These are phyloP conservation scores for Sporothrix phasma DNA, from an alignment of 2,329 filamentous ascomycete species.

Conservation along the genomic window DNA sequence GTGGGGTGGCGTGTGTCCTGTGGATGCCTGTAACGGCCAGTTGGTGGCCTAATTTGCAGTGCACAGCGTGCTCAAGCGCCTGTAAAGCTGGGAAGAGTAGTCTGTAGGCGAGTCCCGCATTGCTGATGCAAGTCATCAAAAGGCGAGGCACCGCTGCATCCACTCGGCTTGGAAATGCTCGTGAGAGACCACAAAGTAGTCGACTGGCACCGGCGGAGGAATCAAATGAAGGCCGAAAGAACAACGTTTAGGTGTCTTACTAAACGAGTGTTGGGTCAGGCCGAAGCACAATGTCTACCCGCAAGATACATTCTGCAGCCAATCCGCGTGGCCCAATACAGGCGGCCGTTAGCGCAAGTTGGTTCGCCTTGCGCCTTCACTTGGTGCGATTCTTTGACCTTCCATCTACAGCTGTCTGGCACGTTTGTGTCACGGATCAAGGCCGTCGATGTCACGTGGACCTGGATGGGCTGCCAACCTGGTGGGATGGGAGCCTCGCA, in stretches of 20 bases:
- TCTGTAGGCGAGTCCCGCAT: too few species aligned
- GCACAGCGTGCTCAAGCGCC: neutral
- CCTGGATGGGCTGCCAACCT: too few species aligned
- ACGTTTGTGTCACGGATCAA: neutral
- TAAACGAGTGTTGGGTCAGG: neutral
- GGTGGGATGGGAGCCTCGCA: too few species aligned
- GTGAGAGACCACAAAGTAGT: neutral
- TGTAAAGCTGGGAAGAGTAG: neutral
- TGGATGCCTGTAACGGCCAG: neutral
- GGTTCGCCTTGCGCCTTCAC: neutral
- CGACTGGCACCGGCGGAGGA: neutral
- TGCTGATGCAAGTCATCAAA: neutral
- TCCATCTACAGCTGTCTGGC: neutral
- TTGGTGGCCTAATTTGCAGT: neutral
- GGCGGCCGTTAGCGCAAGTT: neutral
- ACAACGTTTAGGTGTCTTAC: neutral
- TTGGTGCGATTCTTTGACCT: neutral
- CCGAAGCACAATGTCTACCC: neutral
- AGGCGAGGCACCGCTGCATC: neutral
- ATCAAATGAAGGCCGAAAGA: neutral
- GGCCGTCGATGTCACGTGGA: neutral
- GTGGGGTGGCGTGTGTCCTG: neutral
- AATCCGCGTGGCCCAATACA: neutral
- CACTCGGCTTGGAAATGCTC: neutral
- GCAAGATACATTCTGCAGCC: neutral